phyloP scores from a whole-genome alignment of 768 basidiomycete genomes.

The Agaricus blazei region DNA sequence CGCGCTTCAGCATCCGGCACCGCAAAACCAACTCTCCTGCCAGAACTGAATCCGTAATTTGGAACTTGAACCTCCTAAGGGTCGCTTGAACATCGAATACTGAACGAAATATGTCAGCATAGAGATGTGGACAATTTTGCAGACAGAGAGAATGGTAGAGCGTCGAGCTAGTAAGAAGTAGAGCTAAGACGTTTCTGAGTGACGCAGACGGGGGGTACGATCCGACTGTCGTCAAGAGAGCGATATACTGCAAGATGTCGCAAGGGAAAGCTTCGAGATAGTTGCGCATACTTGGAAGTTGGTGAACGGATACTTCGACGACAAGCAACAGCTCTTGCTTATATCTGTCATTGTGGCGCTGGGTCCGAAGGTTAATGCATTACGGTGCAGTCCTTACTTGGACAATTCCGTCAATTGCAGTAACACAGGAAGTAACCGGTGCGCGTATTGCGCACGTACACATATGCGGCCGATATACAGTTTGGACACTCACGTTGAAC shows the following conservation, averaged over 20 bases:
- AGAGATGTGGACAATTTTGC: slow-evolving; percentile 44
- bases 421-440: not conserved
- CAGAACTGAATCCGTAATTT: slow-evolving; percentile 34
- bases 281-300: slow-evolving; percentile 32
- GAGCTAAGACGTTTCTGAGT: slow-evolving; percentile 34
- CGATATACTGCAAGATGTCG: slow-evolving; percentile 55
- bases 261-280: slow-evolving; percentile 44
- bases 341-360: slow-evolving; percentile 7
- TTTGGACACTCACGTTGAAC: not conserved
- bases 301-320: not conserved
- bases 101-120: slow-evolving; percentile 46
- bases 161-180: slow-evolving; percentile 41
- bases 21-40: slow-evolving; percentile 46
- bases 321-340: not conserved
- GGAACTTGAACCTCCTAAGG: slow-evolving; percentile 17
- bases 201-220: slow-evolving; percentile 26
- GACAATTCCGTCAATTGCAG: not conserved
- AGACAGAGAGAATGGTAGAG: slow-evolving; percentile 40
- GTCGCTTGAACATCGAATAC: slow-evolving; percentile 40
- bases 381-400: slow-evolving; percentile 2
- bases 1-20: slow-evolving; percentile 42
- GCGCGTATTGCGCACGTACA: not conserved
- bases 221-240: slow-evolving; percentile 37
- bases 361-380: not conserved
- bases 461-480: not conserved